These are phyloP conservation scores for Diaporthe batatas DNA, from an alignment of 2,329 filamentous ascomycete genomes.

Conservation along the genomic window DNA sequence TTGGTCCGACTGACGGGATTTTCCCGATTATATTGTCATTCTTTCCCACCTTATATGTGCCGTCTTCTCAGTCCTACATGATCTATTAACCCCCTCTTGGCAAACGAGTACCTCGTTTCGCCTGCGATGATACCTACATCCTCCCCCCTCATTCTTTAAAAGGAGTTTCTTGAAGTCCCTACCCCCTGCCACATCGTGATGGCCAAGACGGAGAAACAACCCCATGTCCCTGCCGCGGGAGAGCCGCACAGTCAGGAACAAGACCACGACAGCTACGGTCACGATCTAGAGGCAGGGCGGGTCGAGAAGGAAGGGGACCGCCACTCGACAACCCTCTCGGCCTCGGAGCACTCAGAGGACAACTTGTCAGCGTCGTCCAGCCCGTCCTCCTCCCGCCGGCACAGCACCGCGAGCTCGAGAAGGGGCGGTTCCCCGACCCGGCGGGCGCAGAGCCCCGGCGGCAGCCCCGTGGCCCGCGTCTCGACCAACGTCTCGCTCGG, in stretches of 20 bases:
- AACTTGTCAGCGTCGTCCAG: background rate
- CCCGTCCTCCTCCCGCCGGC: constrained; percentile 17
- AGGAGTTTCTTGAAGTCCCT: constrained; percentile 14
- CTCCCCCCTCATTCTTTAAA: constrained; percentile 13
- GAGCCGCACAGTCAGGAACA: constrained; percentile 4
- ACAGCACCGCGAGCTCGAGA: constrained; percentile 7
- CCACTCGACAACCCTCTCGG: constrained; percentile 11
- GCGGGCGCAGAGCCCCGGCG: constrained; percentile 10
- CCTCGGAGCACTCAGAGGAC: constrained; percentile 17
- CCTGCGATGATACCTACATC: constrained; percentile 40
- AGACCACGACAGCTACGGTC: background rate
- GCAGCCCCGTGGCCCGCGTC: constrained; percentile 34
- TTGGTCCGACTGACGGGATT: constrained; percentile 2
- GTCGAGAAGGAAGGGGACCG: constrained; percentile 24
- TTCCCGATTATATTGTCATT: constrained; percentile 12
- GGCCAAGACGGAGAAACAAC: constrained; percentile 3
- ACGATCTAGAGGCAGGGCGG: constrained; percentile 27
- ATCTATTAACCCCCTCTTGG: constrained; percentile 1
- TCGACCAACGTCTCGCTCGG: constrained; percentile 47
- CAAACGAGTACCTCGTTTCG: constrained; percentile 2
- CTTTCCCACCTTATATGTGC: constrained; percentile 24
- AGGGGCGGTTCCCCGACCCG: background rate
- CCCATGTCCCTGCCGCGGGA: background rate
- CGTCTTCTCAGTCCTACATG: constrained; percentile 1
- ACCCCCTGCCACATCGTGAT: constrained; percentile 8